Base-by-base conservation (phyloP, 2,329 filamentous ascomycete species). In the Leptographium galeiforme region DNA sequence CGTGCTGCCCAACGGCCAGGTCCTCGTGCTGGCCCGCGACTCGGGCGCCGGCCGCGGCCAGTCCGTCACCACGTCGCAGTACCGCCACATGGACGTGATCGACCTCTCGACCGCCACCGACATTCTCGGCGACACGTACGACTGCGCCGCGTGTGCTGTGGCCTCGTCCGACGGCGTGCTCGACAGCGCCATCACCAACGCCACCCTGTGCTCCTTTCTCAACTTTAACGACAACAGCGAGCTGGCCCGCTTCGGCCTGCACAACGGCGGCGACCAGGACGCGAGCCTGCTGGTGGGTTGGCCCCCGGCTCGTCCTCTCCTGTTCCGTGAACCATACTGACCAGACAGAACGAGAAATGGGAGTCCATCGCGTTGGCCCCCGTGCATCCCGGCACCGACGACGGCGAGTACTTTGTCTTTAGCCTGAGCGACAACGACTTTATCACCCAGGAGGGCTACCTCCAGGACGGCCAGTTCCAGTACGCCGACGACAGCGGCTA, bases 351-450 rank as follows among this genome's bases (percentile, higher is more conserved):
- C 60, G 84, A 89, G 71, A 89, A 89, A 63, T 89, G 85, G 85
- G 85, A 89, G 69, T 79, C 77, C 19, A 66, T 89, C 48, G 77
- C 79, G 3, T 63, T 87, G 30, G 72, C 81, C 3, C 81, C 82
- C 1, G 75, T 79, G 8, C 63, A 64, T 52, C 64, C 66, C 4
- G 61, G 63, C 19, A 56, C 60, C 2, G 64, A 67, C 41, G 63
- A 65, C 25, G 71, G 78, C 32, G 78, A 86, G 66, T 87, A 79
- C 64, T 87, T 81, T 61, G 63, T 89, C 38, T 77, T 89, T 57
- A 78, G 75, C 13, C 67, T 86, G 49, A 84, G 77, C 54, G 85
- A 88, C 61, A 86, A 89, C 62, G 84, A 89, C 64, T 87, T 87
- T 60, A 81, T 88, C 54, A 87, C 84, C 0, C 82, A 87, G 64